phyloP scores from a whole-genome alignment of 2,329 filamentous ascomycete genomes.

The Hymenoscyphus infarciens region DNA sequence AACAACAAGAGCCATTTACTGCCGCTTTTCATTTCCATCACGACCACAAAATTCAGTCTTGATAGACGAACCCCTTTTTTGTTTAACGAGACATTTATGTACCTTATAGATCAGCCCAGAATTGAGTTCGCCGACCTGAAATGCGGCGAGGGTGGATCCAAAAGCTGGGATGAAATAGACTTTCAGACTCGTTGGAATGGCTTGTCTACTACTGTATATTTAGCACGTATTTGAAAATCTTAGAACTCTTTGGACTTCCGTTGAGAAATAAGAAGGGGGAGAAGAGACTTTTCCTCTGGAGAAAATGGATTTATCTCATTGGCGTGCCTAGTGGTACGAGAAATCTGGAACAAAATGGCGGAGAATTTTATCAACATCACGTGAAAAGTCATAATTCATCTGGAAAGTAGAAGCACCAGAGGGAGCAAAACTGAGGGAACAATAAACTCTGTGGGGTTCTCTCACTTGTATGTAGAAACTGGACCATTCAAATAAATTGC shows the following conservation, averaged over 20 bases:
- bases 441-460: no score
- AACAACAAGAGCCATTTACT: no score
- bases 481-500: no score
- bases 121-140: neutral
- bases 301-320: neutral
- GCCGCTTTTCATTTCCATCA: no score
- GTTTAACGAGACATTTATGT: neutral
- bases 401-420: no score
- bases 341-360: neutral
- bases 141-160: neutral
- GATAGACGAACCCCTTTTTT: neutral
- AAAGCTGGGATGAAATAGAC: neutral
- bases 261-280: neutral
- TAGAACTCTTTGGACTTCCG: neutral
- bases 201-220: neutral
- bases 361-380: neutral
- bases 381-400: neutral
- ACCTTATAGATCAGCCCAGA: neutral
- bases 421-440: no score
- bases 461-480: no score
- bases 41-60: neutral
- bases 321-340: neutral
- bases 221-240: neutral
- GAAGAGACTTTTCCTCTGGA: neutral
- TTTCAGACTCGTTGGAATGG: neutral